A percentile compares a stretch with the other conserved stretches of the same genome.
phyloP scores from a whole-genome alignment of 2,329 filamentous ascomycete genomes.

The Dothistroma pini region DNA sequence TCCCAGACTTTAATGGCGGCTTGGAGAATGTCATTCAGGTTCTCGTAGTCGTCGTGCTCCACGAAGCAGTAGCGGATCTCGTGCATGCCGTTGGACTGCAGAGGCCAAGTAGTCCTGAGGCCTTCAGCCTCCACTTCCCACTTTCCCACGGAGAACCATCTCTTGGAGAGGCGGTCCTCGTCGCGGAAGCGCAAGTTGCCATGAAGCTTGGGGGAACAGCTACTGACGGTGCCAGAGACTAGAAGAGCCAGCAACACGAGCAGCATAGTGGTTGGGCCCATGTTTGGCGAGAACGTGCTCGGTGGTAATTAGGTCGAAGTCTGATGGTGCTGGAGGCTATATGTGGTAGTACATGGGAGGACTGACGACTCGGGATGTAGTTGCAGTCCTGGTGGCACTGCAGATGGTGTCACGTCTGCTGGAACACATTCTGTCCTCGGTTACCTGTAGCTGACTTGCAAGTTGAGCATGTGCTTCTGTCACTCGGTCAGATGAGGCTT shows the following conservation, averaged over 20 bases:
- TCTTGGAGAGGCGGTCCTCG: neutral
- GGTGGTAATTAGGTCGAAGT: neutral
- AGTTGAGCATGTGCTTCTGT: too few relatives aligned
- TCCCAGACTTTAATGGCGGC: neutral
- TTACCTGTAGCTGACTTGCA: too few relatives aligned
- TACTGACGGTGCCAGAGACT: neutral
- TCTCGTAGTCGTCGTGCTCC: neutral
- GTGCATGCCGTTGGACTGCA: neutral
- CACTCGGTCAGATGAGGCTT: too few relatives aligned
- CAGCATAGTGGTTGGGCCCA: neutral
- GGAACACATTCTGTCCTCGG: too few relatives aligned
- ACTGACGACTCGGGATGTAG: neutral
- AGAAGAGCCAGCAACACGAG: neutral
- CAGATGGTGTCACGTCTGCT: too few relatives aligned
- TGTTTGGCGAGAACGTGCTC: neutral
- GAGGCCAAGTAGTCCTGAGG: neutral
- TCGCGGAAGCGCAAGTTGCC: neutral
- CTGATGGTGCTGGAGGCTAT: neutral
- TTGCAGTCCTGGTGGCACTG: neutral
- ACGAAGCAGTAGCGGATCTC: neutral
- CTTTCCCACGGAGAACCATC: neutral
- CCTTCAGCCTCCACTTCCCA: neutral
- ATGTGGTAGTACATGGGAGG: neutral
- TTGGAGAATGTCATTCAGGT: neutral
- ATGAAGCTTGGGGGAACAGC: neutral